These are phyloP conservation scores for Dactylellina leptospora DNA, from an alignment of 2,329 filamentous ascomycete species.

Conservation along the genomic window DNA sequence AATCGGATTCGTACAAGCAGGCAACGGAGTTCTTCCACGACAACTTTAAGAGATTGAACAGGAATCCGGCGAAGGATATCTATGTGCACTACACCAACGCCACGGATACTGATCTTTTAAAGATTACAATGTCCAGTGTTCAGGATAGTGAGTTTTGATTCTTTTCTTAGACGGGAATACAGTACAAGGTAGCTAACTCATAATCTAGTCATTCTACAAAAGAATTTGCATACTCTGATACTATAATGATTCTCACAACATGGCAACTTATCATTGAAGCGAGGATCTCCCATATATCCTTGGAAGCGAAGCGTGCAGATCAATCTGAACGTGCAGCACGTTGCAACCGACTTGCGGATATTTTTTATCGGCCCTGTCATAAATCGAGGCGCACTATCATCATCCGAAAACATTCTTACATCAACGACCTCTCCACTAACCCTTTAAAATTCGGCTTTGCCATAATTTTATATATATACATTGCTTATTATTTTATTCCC, in stretches of 20 bases:
- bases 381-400: too few relatives aligned
- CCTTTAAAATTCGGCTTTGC: too few relatives aligned
- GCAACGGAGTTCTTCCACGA: conserved; percentile 83
- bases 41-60: conserved; percentile 79
- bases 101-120: conserved; percentile 76
- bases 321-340: background rate
- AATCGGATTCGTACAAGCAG: conserved; percentile 75
- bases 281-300: background rate
- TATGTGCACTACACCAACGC: conserved; percentile 70
- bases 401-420: too few relatives aligned
- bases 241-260: conserved; percentile 55
- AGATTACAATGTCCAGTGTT: conserved; percentile 85
- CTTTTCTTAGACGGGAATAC: background rate
- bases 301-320: conserved; percentile 1
- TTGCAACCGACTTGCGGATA: conserved; percentile 14
- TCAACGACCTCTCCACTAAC: too few relatives aligned
- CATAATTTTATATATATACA: too few relatives aligned
- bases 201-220: conserved; percentile 56
- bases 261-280: background rate
- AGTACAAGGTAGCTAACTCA: too few relatives aligned
- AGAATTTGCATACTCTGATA: conserved; percentile 57
- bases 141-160: conserved; percentile 68
- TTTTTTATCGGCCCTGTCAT: too few relatives aligned
- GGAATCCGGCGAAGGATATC: conserved; percentile 68
- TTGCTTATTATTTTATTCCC: conserved; percentile 15